A percentile compares a stretch with the other conserved stretches of the same genome.
Evolutionary conservation across 2,329 filamentous ascomycete genomes (phyloP).

Genomic region (Tolypocladium amazonense): DNA sequence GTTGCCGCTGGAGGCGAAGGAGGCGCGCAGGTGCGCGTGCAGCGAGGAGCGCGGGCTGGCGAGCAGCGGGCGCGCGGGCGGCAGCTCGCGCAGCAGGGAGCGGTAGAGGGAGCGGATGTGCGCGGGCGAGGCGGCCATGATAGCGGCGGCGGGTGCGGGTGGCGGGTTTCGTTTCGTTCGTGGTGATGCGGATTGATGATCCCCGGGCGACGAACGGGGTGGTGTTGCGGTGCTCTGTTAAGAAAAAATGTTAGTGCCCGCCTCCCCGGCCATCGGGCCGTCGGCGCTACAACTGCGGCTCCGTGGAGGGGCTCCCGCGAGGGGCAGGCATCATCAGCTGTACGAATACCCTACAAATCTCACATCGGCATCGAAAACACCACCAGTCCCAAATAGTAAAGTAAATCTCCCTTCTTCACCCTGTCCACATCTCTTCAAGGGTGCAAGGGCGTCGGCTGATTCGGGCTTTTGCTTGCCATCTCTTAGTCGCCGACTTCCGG

Average conservation of each 20-base stretch:
- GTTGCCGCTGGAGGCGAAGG: conserved; percentile 12
- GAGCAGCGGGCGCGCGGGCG: conserved; percentile 49
- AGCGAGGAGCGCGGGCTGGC: conserved; percentile 45
- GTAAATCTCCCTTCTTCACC: not conserved
- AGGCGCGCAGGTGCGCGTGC: conserved; percentile 19
- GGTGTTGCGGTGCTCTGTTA: not conserved
- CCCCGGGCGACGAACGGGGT: not conserved
- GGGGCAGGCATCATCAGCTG: not conserved
- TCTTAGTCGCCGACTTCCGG: not conserved
- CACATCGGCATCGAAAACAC: not conserved
- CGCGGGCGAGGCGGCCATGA: conserved; percentile 28
- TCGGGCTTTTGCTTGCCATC: not conserved
- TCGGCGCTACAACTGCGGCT: not conserved
- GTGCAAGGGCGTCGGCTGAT: not conserved
- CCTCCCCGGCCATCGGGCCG: not conserved
- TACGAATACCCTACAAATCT: no score
- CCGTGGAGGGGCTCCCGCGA: not conserved
- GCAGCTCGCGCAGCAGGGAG: conserved; percentile 78
- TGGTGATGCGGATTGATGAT: not conserved
- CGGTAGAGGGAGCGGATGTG: conserved; percentile 73
- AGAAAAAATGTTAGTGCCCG: not conserved
- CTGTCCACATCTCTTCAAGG: not conserved
- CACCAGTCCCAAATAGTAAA: not conserved
- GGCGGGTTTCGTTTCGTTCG: not conserved
- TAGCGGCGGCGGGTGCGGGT: not conserved